Evolutionary conservation across 441 rosid genomes (phyloP), one percentile per base, ranked within the genome.

Genomic region (Erodium texanum): DNA sequence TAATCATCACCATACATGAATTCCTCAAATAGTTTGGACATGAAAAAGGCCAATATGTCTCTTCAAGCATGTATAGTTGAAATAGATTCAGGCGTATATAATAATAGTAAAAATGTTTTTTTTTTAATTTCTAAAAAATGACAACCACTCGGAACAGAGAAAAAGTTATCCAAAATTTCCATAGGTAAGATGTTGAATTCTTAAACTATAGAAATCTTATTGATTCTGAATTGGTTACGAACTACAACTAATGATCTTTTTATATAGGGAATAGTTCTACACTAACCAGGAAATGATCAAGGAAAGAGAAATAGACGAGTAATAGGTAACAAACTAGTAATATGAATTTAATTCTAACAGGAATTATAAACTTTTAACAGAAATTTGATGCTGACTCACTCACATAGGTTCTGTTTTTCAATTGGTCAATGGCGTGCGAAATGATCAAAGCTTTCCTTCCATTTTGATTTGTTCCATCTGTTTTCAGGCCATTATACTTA

Each of bases 391-490:
- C 36, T 5, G 36, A 2, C 36, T 32, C 36, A 2, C 36, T 32
- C 36, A 32, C 36, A 32, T 32, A 32, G 41, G 0, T 36, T 36
- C 41, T 36, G 41, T 0, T 36, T 23, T 23, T 22, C 15, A 59
- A 23, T 59, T 22, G 63, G 29, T 32, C n/a, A 59, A 59, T 59
- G 27, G 1, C 5, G 8, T 10, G 24, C 15, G 9, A 58, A 22
- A 22, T 59, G 32, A 11, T 22, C 29, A 59, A 10, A 22, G 63
- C 16, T 16, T 41, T 24, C 63, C 3, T 54, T 68, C 36, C 3
- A 62, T 11, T 64, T 58, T 19, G 16, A 43, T 69, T 34, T 52
- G 59, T 68, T 63, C 64, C 68, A 22, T 50, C 45, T 8, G 36
- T 68, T 45, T 61, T 62, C 24, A 59, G 34, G 43, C 14, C 22